Percentiles rank a stretch among this genome's conserved stretches.
Conservation (phyloP, 371 early-diverging fungal species). For the Rhizopus microsporus region DNA sequence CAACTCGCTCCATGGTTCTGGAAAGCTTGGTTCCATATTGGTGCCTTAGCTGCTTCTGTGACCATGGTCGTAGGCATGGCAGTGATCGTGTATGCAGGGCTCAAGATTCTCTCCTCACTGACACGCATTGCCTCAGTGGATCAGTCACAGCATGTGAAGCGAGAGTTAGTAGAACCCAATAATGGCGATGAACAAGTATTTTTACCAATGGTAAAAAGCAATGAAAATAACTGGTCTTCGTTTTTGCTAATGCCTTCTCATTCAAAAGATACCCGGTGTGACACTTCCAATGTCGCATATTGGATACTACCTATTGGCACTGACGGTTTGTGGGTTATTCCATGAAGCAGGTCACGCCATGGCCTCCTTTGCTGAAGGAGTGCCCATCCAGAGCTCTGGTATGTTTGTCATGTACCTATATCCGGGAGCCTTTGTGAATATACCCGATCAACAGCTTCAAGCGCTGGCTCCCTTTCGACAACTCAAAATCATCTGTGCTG, state of each 20-base stretch:
- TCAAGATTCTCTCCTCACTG: conserved; percentile 34
- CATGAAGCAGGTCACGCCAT: conserved; percentile 87
- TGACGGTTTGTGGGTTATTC: conserved; percentile 66
- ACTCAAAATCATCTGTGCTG: conserved; percentile 77
- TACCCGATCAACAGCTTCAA: conserved; percentile 55
- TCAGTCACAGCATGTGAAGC: conserved; percentile 2
- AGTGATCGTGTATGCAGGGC: conserved; percentile 54
- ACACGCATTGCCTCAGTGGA: conserved; percentile 10
- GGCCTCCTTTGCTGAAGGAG: conserved; percentile 67
- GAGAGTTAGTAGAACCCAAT: conserved; percentile 14
- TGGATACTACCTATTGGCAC: conserved; percentile 68
- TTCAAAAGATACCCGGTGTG: conserved; percentile 76
- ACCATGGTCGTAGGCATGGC: conserved; percentile 54
- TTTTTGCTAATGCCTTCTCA: not conserved
- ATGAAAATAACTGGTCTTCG: not conserved
- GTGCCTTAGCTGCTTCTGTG: conserved; percentile 50
- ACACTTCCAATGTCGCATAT: conserved; percentile 77
- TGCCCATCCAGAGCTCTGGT: conserved; percentile 69
- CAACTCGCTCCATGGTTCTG: conserved; percentile 54
- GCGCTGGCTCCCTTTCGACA: conserved; percentile 51
- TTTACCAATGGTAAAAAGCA: conserved; percentile 55
- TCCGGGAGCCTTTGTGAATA: conserved; percentile 87
- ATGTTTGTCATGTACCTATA: conserved; percentile 74
- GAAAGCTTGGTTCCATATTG: conserved; percentile 63
- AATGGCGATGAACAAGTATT: conserved; percentile 56